Evolutionary conservation across 345 rosid species (phyloP).

Genomic region (Eucalyptus microcorys): DNA sequence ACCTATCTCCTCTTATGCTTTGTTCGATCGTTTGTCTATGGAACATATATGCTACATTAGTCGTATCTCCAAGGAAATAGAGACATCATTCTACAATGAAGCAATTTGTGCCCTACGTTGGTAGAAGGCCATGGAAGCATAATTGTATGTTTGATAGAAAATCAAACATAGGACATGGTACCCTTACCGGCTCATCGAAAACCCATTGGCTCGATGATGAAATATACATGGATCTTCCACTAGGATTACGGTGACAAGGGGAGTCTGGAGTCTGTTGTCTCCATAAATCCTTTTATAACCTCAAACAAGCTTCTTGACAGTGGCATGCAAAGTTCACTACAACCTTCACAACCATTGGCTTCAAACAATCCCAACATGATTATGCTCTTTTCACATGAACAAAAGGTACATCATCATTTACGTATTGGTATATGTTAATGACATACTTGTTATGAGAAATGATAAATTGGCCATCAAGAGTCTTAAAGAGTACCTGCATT

Average conservation of each 20-base stretch:
- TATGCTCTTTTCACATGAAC: neutral
- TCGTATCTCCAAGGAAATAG: neutral
- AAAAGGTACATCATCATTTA: neutral
- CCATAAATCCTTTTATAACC: too few species aligned
- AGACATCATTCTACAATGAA: neutral
- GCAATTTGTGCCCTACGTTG: neutral
- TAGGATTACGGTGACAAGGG: neutral
- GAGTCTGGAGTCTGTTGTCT: neutral
- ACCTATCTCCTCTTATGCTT: neutral
- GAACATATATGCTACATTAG: neutral
- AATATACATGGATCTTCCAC: neutral
- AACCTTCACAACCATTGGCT: neutral
- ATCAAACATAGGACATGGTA: neutral
- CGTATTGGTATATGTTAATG: neutral
- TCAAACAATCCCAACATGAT: neutral
- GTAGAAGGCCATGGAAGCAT: neutral
- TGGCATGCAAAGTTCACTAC: neutral
- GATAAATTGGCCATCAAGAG: neutral
- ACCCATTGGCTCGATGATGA: neutral
- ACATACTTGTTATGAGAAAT: neutral
- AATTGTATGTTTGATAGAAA: neutral
- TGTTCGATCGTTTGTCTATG: neutral
- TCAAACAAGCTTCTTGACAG: neutral
- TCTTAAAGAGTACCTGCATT: neutral
- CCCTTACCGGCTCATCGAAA: rapidly evolving